A percentile compares a stretch with the other conserved stretches of the same genome.
Evolutionary conservation across 2,329 filamentous ascomycete species (phyloP).

Genomic region (Ceratocystis cubensis): DNA sequence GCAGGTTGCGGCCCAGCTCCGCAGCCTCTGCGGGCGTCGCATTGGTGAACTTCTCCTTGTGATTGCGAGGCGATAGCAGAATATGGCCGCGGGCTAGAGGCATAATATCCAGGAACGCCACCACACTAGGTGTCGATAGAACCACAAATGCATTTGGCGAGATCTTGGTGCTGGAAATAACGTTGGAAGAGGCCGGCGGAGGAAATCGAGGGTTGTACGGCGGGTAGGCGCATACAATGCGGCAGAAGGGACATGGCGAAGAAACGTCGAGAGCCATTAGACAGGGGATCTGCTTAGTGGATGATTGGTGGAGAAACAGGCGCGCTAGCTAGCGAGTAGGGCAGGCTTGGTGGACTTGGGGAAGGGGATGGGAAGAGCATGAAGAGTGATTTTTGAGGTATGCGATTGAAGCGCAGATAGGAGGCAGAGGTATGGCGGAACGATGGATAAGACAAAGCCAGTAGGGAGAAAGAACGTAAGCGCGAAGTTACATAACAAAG

Average conservation of each 20-base stretch:
- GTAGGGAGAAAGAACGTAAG: no score
- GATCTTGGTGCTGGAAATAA: conserved; percentile 28
- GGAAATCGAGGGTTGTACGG: conserved; percentile 36
- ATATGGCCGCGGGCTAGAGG: conserved; percentile 75
- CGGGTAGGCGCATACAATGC: conserved; percentile 39
- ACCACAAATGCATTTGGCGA: conserved; percentile 49
- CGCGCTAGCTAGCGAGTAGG: background rate
- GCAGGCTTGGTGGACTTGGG: no score
- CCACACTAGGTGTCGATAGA: conserved; percentile 60
- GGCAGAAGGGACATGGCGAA: conserved; percentile 47
- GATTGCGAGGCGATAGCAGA: conserved; percentile 63
- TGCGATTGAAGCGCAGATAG: background rate
- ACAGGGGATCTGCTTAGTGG: background rate
- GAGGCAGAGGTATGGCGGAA: background rate
- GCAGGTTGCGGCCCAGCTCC: conserved; percentile 55
- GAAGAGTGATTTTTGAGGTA: no score
- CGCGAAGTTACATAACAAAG: no score
- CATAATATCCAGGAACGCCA: conserved; percentile 90
- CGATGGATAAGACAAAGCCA: background rate
- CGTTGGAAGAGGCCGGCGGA: conserved; percentile 27
- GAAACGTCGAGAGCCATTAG: background rate
- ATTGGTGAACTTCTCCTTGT: conserved; percentile 67
- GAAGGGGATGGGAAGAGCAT: no score
- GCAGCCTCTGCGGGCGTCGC: conserved; percentile 42
- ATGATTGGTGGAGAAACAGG: background rate